phyloP scores from a whole-genome alignment of 192 early-diverging fungal species.

The Bifiguratus adelaidae region DNA sequence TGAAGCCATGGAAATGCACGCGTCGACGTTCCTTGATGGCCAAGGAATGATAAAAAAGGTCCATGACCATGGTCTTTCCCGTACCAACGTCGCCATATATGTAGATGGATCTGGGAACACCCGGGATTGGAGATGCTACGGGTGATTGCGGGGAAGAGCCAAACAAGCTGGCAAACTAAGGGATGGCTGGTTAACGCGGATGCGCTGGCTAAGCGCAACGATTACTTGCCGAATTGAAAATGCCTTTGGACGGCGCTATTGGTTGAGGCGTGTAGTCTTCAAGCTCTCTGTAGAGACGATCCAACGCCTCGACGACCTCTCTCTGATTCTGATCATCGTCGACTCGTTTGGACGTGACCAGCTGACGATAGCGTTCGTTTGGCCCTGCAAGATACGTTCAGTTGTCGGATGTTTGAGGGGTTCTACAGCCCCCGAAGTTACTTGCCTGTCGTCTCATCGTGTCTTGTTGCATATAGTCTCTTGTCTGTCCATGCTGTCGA shows the following conservation, averaged over 20 bases:
- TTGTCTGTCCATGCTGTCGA: no score
- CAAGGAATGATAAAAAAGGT: slow-evolving; percentile 83
- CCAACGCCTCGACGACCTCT: slow-evolving; percentile 6
- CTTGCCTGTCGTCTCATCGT: no score
- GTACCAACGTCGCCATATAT: slow-evolving; percentile 76
- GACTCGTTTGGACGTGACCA: slow-evolving; percentile 4
- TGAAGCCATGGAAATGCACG: slow-evolving; percentile 96
- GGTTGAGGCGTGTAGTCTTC: slow-evolving; percentile 4
- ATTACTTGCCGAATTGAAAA: neutral
- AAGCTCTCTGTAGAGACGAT: slow-evolving; percentile 10
- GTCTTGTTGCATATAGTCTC: no score
- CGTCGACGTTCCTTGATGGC: slow-evolving; percentile 64
- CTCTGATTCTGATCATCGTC: slow-evolving; percentile 11
- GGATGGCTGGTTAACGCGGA: neutral
- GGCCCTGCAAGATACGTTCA: no score
- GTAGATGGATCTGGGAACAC: slow-evolving; percentile 40
- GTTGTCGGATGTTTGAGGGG: no score
- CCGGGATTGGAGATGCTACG: slow-evolving; percentile 4
- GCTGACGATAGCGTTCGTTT: no score
- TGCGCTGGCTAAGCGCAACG: neutral
- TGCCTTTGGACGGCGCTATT: neutral
- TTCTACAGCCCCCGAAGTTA: no score
- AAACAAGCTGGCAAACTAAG: neutral
- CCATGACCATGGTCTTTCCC: slow-evolving; percentile 95
- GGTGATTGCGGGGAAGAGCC: slow-evolving; percentile 5